A percentile compares a stretch with the other conserved stretches of the same genome.
phyloP scores from a whole-genome alignment of 257 asterid genomes.

The Nicotiana sylvestris region DNA sequence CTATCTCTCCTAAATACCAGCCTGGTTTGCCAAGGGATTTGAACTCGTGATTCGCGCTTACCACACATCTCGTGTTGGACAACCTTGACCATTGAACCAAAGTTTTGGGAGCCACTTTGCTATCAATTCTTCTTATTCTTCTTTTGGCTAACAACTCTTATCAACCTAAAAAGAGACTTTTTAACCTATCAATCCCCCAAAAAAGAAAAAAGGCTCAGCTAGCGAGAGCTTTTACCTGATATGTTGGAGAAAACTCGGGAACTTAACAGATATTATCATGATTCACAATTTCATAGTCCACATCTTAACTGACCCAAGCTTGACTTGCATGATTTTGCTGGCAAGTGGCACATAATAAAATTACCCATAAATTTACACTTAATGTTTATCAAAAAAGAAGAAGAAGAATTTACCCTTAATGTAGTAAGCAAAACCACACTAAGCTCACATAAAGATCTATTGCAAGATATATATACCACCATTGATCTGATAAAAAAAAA shows the following conservation, averaged over 20 bases:
- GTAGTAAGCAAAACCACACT: not conserved
- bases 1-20: not conserved
- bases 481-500: not conserved
- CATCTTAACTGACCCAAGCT: not conserved
- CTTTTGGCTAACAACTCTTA: not conserved
- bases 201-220: not conserved
- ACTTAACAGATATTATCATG: not conserved
- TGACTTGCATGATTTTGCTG: not conserved
- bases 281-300: not conserved
- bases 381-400: too few relatives aligned
- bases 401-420: too few relatives aligned
- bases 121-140: not conserved
- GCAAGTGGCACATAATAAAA: not conserved
- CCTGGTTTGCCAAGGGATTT: not conserved
- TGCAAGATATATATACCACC: not conserved
- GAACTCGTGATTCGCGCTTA: not conserved
- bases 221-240: not conserved
- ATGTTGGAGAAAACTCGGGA: constrained; percentile 3
- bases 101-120: not conserved
- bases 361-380: too few relatives aligned
- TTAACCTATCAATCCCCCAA: not conserved
- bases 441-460: not conserved
- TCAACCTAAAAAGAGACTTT: not conserved
- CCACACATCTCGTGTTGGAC: not conserved
- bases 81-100: not conserved